Evolutionary conservation across 192 early-diverging fungal species (phyloP), one percentile per base, ranked within the genome.

Genomic region (Chytriomyces hyalinus): DNA sequence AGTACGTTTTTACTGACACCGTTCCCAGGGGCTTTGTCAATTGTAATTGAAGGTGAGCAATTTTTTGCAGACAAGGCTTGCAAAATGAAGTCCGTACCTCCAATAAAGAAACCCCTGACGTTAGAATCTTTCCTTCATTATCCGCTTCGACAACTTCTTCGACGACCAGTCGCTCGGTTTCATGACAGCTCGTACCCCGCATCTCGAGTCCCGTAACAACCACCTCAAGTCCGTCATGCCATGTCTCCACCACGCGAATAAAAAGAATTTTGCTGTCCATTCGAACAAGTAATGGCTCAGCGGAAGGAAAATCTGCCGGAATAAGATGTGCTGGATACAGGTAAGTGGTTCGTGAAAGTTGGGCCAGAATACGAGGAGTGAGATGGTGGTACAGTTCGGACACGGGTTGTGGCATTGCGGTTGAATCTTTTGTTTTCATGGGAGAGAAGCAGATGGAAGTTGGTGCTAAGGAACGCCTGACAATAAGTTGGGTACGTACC

Each of bases 151-250:
- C 26, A 20, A 84, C 65, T 17, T 73, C 61, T 24, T 86, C 85
- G n/a, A 86, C 67, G 6, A 73, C 75, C 9, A 82, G 67, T 5
- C 81, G 78, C 63, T 86, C 85, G 1, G 80, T 60, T 45, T 81
- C 79, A 65, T 86, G 85, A 61, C 85, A 86, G 66, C 80, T 81
- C 6, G 85, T 86, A 4, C 81, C 81, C 46, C 82, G 79, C 67
- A 84, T 66, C 61, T 86, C 85, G 2, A 79, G 53, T 1, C 83
- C 82, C 3, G 76, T 70, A 0, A 86, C 67, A 59, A 80, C 20
- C 24, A 82, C 70, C 3, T 62, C 65, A 48, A 59, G 51, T 6
- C 81, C 83, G 24, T 86, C 85, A 61, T 43, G 78, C 77, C 84
- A 82, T 13, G 17, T 43, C 67, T 86, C 85, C 6, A 83, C 70